Evolutionary conservation across 345 rosid genomes (phyloP).

Genomic region (Aquilaria sinensis): DNA sequence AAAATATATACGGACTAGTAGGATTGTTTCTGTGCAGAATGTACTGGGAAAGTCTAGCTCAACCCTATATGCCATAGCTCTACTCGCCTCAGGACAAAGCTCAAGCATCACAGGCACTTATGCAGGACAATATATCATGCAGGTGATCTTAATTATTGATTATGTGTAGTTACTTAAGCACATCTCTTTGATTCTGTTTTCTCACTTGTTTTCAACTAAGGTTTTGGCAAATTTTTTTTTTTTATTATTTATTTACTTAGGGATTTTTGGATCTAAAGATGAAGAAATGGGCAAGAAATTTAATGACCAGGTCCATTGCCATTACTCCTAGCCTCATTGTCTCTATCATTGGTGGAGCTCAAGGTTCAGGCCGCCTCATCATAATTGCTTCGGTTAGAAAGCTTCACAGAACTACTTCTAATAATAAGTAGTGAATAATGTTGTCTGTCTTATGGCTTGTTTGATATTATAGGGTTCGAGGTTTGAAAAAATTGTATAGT

Average conservation of each 20-base stretch:
- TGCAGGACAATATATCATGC: slow-evolving; percentile 59
- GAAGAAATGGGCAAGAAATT: slow-evolving; percentile 40
- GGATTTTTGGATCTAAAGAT: slow-evolving; percentile 55
- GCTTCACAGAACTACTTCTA: too few species aligned
- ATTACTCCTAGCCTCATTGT: slow-evolving; percentile 46
- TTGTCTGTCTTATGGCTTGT: background rate
- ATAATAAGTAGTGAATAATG: background rate
- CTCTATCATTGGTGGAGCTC: slow-evolving; percentile 38
- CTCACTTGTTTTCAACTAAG: background rate
- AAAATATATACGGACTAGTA: too few species aligned
- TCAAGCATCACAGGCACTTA: slow-evolving; percentile 55
- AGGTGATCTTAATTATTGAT: slow-evolving; percentile 20
- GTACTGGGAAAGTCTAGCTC: slow-evolving; percentile 19
- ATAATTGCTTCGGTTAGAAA: slow-evolving; percentile 43
- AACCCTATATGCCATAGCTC: slow-evolving; percentile 37
- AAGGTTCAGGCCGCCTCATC: slow-evolving; percentile 44
- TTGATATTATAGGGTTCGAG: too few species aligned
- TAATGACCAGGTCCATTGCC: slow-evolving; percentile 41
- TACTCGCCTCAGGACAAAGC: slow-evolving; percentile 56
- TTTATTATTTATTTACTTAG: slow-evolving; percentile 9
- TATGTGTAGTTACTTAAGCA: background rate
- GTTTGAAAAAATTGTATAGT: too few species aligned
- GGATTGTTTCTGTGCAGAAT: too few species aligned
- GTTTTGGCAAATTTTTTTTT: too few species aligned
- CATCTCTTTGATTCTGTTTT: background rate